Evolutionary conservation across 805 yeast genomes (phyloP).

Genomic region (Barnettozyma californica): DNA sequence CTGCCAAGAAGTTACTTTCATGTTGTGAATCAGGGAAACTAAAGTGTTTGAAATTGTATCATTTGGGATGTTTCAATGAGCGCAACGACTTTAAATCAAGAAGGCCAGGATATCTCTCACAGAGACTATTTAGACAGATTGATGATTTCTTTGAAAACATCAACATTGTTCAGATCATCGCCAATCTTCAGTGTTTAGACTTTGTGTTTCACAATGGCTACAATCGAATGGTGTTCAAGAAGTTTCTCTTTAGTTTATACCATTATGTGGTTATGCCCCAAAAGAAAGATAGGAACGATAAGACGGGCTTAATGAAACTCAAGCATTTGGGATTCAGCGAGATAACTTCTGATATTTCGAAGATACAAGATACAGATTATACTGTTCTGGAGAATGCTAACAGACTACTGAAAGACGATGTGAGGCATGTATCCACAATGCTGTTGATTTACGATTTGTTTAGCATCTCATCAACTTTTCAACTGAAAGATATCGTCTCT

Average conservation of each 20-base stretch:
- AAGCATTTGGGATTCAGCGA: background rate
- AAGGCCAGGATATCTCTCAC: background rate
- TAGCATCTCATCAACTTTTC: background rate
- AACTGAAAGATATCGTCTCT: background rate
- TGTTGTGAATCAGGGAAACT: slow-evolving; percentile 1
- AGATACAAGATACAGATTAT: background rate
- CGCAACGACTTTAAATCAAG: background rate
- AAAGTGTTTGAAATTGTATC: slow-evolving; percentile 5
- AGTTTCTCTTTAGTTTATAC: slow-evolving; percentile 6
- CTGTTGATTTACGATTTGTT: background rate
- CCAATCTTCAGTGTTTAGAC: background rate
- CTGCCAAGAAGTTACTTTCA: slow-evolving; percentile 3
- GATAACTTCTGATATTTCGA: background rate
- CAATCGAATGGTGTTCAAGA: slow-evolving; percentile 8
- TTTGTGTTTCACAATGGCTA: slow-evolving; percentile 9
- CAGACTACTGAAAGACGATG: background rate
- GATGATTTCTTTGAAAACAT: slow-evolving; percentile 7
- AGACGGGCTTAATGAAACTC: background rate
- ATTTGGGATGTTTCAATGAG: slow-evolving; percentile 6
- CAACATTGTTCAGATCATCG: slow-evolving; percentile 3
- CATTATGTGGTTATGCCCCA: background rate
- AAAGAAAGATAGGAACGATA: background rate
- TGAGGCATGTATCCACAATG: background rate
- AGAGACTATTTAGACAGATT: slow-evolving; percentile 1
- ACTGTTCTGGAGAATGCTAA: background rate